Evolutionary conservation across 73 alveolate genomes (phyloP).

Genomic region (Tetrahymena borealis): DNA sequence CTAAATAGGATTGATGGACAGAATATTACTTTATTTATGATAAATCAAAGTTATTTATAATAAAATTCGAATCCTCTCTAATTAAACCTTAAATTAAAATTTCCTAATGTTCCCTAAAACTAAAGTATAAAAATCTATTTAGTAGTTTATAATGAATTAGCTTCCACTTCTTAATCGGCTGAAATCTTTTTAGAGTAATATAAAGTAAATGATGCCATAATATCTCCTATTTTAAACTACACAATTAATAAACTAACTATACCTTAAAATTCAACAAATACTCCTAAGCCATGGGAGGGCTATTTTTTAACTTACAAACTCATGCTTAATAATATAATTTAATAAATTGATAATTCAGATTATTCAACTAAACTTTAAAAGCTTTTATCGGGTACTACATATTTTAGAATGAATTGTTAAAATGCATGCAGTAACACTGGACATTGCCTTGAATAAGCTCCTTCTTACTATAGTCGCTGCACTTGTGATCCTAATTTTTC

Average conservation of each 20-base stretch:
- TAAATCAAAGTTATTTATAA: not conserved
- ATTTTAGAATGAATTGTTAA: not conserved
- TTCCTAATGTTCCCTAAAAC: not conserved
- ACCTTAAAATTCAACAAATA: not conserved
- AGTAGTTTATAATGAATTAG: not conserved
- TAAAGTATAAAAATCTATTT: not conserved
- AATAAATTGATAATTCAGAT: not conserved
- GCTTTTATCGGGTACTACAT: not conserved
- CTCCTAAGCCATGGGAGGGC: not conserved
- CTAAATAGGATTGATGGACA: not conserved
- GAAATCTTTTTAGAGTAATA: not conserved
- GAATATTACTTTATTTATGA: not conserved
- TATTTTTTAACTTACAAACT: not conserved
- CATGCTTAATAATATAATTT: not conserved
- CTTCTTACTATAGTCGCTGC: not conserved
- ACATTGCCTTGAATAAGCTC: not conserved
- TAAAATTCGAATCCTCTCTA: not conserved
- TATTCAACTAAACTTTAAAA: not conserved
- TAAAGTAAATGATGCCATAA: not conserved
- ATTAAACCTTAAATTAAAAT: not conserved
- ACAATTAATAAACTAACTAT: not conserved
- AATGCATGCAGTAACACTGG: not conserved
- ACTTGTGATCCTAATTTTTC: not conserved
- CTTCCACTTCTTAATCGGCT: not conserved
- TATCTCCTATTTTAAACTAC: not conserved